These are phyloP conservation scores for Tricholoma furcatifolium DNA, from an alignment of 768 basidiomycete species.

Conservation along the genomic window DNA sequence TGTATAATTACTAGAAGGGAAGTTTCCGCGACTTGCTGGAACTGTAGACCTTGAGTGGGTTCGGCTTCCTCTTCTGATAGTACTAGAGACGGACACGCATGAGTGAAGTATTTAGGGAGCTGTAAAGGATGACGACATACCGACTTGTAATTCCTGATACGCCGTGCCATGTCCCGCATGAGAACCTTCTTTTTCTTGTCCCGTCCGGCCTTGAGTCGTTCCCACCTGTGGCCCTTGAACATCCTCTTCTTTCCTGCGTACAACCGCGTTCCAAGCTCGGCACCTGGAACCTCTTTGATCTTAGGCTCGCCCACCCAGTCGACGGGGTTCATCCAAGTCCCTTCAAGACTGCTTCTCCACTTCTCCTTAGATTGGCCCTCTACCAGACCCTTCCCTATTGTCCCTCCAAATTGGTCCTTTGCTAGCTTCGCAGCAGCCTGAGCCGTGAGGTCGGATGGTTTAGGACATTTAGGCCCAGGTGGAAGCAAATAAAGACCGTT, in stretches of 20 bases:
- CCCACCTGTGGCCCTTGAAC: constrained; percentile 95
- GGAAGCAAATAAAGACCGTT: constrained; percentile 62
- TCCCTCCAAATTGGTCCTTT: constrained; percentile 6
- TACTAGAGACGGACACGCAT: constrained; percentile 29
- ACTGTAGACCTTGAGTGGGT: constrained; percentile 56
- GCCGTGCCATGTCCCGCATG: constrained; percentile 68
- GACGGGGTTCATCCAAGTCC: constrained; percentile 31
- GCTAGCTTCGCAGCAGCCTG: constrained; percentile 3
- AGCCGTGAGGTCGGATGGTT: constrained; percentile 1
- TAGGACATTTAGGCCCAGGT: constrained; percentile 55
- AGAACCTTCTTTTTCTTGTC: constrained; percentile 50
- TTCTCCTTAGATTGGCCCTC: constrained; percentile 3
- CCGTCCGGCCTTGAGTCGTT: constrained; percentile 52
- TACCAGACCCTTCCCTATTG: constrained; percentile 3
- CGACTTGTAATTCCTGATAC: constrained; percentile 64
- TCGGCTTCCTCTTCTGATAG: constrained; percentile 49
- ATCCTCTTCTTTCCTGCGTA: constrained; percentile 79
- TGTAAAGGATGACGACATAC: constrained; percentile 35
- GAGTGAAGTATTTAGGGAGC: background rate
- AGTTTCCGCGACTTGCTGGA: constrained; percentile 52
- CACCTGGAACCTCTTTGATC: constrained; percentile 43
- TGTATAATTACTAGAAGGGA: constrained; percentile 44
- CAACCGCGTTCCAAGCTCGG: constrained; percentile 58
- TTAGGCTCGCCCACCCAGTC: constrained; percentile 46
- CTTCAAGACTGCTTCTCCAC: constrained; percentile 10